Percentiles rank a stretch among this genome's conserved stretches.
Evolutionary conservation across 192 early-diverging fungal species (phyloP).

Genomic region (Linnemannia hyalina): DNA sequence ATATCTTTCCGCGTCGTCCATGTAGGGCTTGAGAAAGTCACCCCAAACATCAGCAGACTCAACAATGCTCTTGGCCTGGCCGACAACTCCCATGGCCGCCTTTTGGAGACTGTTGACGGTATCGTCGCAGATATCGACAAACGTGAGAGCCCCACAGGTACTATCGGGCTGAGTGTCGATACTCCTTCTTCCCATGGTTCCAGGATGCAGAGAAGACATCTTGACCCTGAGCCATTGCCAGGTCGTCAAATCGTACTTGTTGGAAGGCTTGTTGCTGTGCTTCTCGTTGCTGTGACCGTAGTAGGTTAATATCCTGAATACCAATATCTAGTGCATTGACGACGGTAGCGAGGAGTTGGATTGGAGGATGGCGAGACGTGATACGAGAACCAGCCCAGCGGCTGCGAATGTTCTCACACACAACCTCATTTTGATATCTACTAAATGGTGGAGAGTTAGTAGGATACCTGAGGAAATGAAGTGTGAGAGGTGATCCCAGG

Average conservation of each 20-base stretch:
- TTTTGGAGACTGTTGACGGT: too few relatives aligned
- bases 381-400: background rate
- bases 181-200: background rate
- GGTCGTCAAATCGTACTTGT: background rate
- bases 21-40: too few relatives aligned
- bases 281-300: background rate
- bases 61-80: too few relatives aligned
- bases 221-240: background rate
- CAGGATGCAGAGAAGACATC: background rate
- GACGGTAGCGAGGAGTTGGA: background rate
- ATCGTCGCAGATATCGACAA: too few relatives aligned
- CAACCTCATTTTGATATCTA: background rate
- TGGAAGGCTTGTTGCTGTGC: background rate
- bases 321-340: background rate
- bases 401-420: background rate
- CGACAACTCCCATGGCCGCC: too few relatives aligned
- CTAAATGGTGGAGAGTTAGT: background rate
- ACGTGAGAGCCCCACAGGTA: too few relatives aligned
- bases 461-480: too few relatives aligned
- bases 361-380: background rate
- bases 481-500: too few relatives aligned
- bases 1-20: too few relatives aligned
- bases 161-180: background rate
- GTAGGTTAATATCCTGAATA: background rate
- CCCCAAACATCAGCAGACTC: too few relatives aligned